These are phyloP conservation scores for Priceomyces melissophilus DNA, from an alignment of 805 yeast species.

Conservation along the genomic window DNA sequence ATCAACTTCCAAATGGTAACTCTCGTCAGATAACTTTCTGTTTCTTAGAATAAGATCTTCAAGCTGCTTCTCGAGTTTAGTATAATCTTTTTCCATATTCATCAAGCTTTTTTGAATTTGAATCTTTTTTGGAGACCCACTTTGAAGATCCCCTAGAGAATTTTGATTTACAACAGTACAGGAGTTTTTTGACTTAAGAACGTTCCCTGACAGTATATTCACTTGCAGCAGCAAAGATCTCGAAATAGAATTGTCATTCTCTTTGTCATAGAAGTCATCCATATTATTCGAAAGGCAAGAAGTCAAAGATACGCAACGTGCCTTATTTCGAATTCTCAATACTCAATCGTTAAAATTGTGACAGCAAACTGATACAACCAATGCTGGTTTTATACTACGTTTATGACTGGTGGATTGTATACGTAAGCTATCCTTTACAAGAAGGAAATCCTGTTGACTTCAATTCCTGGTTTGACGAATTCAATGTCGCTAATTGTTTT, in stretches of 20 bases:
- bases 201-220: slow-evolving; percentile 5
- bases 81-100: slow-evolving; percentile 8
- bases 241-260: slow-evolving; percentile 7
- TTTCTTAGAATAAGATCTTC: slow-evolving; percentile 30
- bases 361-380: too few relatives aligned
- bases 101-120: slow-evolving; percentile 3
- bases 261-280: slow-evolving; percentile 9
- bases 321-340: too few relatives aligned
- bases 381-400: too few relatives aligned
- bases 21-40: slow-evolving; percentile 22
- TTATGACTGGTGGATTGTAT: too few relatives aligned
- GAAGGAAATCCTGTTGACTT: too few relatives aligned
- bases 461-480: too few relatives aligned
- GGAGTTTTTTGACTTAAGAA: slow-evolving; percentile 12
- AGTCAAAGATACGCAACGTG: too few relatives aligned
- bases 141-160: neutral
- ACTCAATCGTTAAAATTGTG: too few relatives aligned
- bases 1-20: slow-evolving; percentile 30
- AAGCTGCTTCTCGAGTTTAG: slow-evolving; percentile 18
- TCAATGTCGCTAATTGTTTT: too few relatives aligned
- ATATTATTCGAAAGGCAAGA: neutral
- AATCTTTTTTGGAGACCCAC: slow-evolving; percentile 4
- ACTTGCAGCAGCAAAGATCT: slow-evolving; percentile 3
- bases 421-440: too few relatives aligned
- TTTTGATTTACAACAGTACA: slow-evolving; percentile 10